These are phyloP conservation scores for Mycena polygramma DNA, from an alignment of 768 basidiomycete genomes.

Conservation along the genomic window DNA sequence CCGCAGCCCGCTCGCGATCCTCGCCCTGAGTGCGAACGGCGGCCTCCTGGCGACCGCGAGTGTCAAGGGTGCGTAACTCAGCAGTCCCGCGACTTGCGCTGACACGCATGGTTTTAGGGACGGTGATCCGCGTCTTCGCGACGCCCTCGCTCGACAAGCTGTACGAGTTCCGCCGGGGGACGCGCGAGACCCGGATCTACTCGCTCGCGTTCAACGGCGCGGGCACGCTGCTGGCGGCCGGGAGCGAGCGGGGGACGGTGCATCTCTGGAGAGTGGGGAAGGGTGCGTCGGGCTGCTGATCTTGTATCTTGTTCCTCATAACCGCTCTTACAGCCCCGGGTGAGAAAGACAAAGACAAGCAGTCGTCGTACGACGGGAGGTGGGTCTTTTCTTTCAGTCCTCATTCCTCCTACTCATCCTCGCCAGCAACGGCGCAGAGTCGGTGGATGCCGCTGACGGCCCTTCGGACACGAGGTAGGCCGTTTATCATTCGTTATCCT, in stretches of 20 bases:
- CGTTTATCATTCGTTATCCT: too few species aligned
- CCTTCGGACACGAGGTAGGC: slow-evolving; percentile 39
- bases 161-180: slow-evolving; percentile 95
- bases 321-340: not conserved
- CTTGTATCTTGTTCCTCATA: too few species aligned
- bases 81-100: not conserved
- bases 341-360: slow-evolving; percentile 17
- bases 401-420: not conserved
- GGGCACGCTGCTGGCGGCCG: slow-evolving; percentile 88
- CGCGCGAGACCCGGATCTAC: slow-evolving; percentile 87
- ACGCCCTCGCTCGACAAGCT: slow-evolving; percentile 93
- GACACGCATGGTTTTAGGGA: slow-evolving; percentile 70
- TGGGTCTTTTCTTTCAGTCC: not conserved
- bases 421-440: slow-evolving; percentile 41
- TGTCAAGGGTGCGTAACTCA: slow-evolving; percentile 30
- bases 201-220: slow-evolving; percentile 86
- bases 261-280: slow-evolving; percentile 72
- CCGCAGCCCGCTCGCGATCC: slow-evolving; percentile 90
- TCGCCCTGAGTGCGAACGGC: slow-evolving; percentile 88
- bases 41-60: slow-evolving; percentile 90
- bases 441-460: slow-evolving; percentile 72
- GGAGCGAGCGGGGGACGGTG: slow-evolving; percentile 93
- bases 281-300: not conserved
- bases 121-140: slow-evolving; percentile 95
- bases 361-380: not conserved